Percentiles rank a stretch among this genome's conserved stretches.
These are phyloP conservation scores for Fistulinella cinereoalba DNA, from an alignment of 1,284 basidiomycete genomes.

Conservation along the genomic window DNA sequence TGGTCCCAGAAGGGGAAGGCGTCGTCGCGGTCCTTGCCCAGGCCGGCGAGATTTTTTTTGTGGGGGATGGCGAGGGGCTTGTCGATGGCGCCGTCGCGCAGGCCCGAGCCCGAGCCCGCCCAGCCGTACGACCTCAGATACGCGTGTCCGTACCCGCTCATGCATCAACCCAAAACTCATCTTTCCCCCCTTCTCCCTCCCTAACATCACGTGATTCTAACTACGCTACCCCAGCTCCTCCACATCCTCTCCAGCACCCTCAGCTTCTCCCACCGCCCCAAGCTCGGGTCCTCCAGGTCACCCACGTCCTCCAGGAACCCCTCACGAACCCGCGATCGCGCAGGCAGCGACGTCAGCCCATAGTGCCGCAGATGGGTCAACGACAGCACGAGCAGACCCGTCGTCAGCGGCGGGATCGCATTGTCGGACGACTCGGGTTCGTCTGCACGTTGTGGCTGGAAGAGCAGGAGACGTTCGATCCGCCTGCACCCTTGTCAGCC, in stretches of 20 bases:
- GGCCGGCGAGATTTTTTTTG: slow-evolving; percentile 79
- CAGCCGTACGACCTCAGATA: slow-evolving; percentile 85
- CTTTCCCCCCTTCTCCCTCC: too few relatives aligned
- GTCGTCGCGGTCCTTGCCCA: slow-evolving; percentile 90
- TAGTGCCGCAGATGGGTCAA: slow-evolving; percentile 65
- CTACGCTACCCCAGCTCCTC: slow-evolving; percentile 71
- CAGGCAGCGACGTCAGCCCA: slow-evolving; percentile 54
- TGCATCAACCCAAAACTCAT: not conserved
- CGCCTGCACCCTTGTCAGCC: slow-evolving; percentile 43
- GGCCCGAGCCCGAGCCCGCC: slow-evolving; percentile 77
- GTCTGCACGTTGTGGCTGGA: slow-evolving; percentile 37
- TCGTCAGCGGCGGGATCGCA: slow-evolving; percentile 52
- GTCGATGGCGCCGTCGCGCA: slow-evolving; percentile 64
- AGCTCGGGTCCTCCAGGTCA: slow-evolving; percentile 74
- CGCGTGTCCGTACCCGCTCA: slow-evolving; percentile 48
- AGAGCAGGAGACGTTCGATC: slow-evolving; percentile 69
- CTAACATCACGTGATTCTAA: slow-evolving; percentile 13
- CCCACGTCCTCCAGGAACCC: slow-evolving; percentile 85
- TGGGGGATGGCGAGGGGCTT: slow-evolving; percentile 77
- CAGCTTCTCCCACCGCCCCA: slow-evolving; percentile 70
- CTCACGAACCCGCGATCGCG: slow-evolving; percentile 58
- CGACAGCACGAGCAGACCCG: slow-evolving; percentile 73
- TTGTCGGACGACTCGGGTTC: slow-evolving; percentile 15
- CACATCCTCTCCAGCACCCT: slow-evolving; percentile 86
- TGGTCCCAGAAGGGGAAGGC: slow-evolving; percentile 97